Conservation (phyloP, 768 basidiomycete species). For the Boletus eberwhitei region DNA sequence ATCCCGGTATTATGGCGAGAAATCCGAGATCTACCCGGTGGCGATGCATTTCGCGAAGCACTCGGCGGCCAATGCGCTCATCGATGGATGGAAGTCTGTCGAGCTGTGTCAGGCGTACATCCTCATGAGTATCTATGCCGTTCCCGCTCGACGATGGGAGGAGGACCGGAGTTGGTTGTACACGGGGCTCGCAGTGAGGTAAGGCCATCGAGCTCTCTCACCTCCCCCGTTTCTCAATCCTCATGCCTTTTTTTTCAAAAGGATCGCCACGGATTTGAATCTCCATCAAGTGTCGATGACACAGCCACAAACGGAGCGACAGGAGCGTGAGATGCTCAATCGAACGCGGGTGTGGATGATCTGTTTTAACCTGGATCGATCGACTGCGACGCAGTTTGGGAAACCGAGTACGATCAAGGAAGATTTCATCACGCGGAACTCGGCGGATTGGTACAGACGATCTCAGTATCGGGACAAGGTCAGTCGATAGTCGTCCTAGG, state of each 20-base stretch:
- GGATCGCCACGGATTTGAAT: conserved; percentile 88
- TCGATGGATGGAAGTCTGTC: conserved; percentile 80
- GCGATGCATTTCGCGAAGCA: conserved; percentile 89
- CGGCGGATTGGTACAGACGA: conserved; percentile 71
- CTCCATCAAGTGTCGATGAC: conserved; percentile 63
- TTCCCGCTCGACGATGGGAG: conserved; percentile 81
- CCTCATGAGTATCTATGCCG: conserved; percentile 77
- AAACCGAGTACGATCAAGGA: conserved; percentile 88
- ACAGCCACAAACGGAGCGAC: conserved; percentile 67
- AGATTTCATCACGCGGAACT: conserved; percentile 72
- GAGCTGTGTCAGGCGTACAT: conserved; percentile 92
- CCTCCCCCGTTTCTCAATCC: not conserved
- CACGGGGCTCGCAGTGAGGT: conserved; percentile 83
- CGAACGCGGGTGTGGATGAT: conserved; percentile 87
- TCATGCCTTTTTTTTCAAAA: conserved; percentile 19
- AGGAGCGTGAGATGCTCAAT: conserved; percentile 82
- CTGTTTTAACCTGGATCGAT: conserved; percentile 86
- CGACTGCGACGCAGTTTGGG: conserved; percentile 84
- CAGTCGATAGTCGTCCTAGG: conserved; percentile 3
- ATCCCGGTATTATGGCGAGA: conserved; percentile 73
- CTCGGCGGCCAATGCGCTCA: conserved; percentile 75
- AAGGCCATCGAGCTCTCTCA: not conserved
- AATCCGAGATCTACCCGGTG: conserved; percentile 81
- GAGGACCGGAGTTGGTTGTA: conserved; percentile 90
- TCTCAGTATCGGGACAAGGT: conserved; percentile 62